A percentile compares a stretch with the other conserved stretches of the same genome.
Conservation (phyloP, 169 alveolate species). For the Cryptosporidium sp. region DNA sequence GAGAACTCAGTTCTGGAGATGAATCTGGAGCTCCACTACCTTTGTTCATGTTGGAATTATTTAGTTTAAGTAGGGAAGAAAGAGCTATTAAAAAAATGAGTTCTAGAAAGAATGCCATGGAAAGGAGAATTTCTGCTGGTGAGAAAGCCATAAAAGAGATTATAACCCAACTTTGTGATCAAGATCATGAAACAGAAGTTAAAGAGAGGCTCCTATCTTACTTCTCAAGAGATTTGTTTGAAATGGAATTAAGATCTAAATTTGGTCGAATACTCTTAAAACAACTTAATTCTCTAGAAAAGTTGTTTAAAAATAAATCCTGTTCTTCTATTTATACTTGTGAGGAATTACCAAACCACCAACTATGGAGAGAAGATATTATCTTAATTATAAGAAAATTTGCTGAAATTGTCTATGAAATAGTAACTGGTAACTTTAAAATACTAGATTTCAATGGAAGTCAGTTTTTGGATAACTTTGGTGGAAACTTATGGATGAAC, state of each 20-base stretch:
- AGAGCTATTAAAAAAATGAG: conserved; percentile 85
- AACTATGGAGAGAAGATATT: conserved; percentile 80
- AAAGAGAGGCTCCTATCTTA: conserved; percentile 80
- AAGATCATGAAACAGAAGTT: conserved; percentile 80
- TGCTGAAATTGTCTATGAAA: conserved; percentile 85
- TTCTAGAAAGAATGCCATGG: conserved; percentile 84
- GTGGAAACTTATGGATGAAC: conserved; percentile 88
- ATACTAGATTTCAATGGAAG: conserved; percentile 86
- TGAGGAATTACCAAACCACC: background rate
- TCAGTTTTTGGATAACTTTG: conserved; percentile 84
- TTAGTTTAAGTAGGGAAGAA: conserved; percentile 86
- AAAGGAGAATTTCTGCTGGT: conserved; percentile 83
- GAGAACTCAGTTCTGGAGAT: conserved; percentile 3
- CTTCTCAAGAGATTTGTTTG: conserved; percentile 83
- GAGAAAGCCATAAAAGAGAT: background rate
- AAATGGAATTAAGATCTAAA: conserved; percentile 84
- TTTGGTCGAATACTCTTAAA: conserved; percentile 84
- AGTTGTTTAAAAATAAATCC: too few species aligned
- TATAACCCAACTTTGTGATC: background rate
- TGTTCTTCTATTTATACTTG: conserved; percentile 19
- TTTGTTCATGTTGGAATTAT: conserved; percentile 85
- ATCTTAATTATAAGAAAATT: conserved; percentile 86
- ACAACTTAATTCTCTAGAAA: conserved; percentile 78
- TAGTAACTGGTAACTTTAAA: conserved; percentile 89
- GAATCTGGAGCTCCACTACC: conserved; percentile 86